These are phyloP conservation scores for Combretum micranthum DNA, from an alignment of 345 rosid genomes.

Conservation along the genomic window DNA sequence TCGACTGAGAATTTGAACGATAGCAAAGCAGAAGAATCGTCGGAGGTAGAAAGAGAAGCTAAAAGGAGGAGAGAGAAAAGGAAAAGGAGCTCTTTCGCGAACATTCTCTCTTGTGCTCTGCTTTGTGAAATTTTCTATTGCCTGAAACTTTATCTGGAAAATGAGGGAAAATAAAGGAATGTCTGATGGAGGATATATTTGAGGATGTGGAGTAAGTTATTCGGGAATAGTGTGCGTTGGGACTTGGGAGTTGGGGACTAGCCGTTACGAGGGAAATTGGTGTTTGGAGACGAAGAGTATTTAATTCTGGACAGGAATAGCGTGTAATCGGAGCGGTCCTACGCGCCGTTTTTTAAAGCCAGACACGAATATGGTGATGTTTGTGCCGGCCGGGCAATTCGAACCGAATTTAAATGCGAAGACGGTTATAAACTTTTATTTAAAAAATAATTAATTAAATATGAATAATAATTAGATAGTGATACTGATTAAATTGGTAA, in stretches of 20 bases:
- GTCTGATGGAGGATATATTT: too few relatives aligned
- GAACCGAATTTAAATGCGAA: too few relatives aligned
- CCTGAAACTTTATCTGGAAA: background rate
- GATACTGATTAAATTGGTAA: too few relatives aligned
- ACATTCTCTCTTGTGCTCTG: constrained; percentile 5
- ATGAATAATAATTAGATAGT: too few relatives aligned
- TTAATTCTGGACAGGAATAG: background rate
- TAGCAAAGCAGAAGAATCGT: constrained; percentile 13
- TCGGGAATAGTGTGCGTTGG: too few relatives aligned
- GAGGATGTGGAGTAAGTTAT: too few relatives aligned
- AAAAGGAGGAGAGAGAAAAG: constrained; percentile 7
- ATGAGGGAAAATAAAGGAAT: background rate
- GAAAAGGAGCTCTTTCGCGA: background rate
- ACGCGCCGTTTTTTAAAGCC: background rate
- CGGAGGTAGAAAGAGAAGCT: constrained; percentile 2
- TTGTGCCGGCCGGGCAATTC: too few relatives aligned
- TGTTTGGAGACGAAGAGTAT: too few relatives aligned
- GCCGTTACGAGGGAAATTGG: background rate
- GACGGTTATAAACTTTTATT: too few relatives aligned
- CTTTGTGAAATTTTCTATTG: background rate
- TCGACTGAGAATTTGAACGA: constrained; percentile 19
- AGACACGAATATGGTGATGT: too few relatives aligned
- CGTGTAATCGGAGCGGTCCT: constrained; percentile 10
- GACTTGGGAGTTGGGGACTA: too few relatives aligned
- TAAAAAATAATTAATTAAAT: too few relatives aligned